Evolutionary conservation across 176 grass and related monocot species (phyloP), one percentile per base, ranked within the genome.

Genomic region (Puya raimondii): DNA sequence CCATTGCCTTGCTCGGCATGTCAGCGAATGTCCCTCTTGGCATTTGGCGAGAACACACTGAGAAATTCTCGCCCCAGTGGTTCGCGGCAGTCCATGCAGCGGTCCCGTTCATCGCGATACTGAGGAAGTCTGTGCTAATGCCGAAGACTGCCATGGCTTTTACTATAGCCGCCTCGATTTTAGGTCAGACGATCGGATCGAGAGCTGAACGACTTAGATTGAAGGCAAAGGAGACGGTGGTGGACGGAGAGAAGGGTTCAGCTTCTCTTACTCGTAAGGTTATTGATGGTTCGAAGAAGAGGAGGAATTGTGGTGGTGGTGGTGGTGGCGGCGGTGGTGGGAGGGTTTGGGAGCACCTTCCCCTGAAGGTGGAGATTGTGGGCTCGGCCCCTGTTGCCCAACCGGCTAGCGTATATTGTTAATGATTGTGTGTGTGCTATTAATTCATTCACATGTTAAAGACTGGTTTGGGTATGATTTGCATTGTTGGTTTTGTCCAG

Each of bases 111-210:
- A 85, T 95, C 69, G 87, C 75, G 27, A 96, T 96, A 79, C 84
- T 96, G 18, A 91, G 91, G 76, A 96, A 96, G 51, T 96, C 84
- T n/a, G 85, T 96, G 68, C 67, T 90, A 52, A 91, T 96, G 87
- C 87, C 91, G 0, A 96, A 91, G 84, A 20, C 76, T 26, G 87
- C 87, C 47, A 91, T 96, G 91, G 82, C 77, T 64, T 86, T 91
- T 72, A 96, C 87, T 10, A 83, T 91, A 75, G 91, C 81, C 13
- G 87, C 91, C 50, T 90, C 87, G 1, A 81, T 91, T 72, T 57
- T 96, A 70, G 91, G 91, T 33, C 87, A 96, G 66, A 91, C 81
- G 48, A 82, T 95, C 33, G 91, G 91, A 11, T 90, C 91, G n/a
- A 85, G 91, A 83, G 91, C 91, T 76, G 91, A 95, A 63, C 81